Evolutionary conservation across 768 basidiomycete species (phyloP).

Genomic region (Mycena galopus): DNA sequence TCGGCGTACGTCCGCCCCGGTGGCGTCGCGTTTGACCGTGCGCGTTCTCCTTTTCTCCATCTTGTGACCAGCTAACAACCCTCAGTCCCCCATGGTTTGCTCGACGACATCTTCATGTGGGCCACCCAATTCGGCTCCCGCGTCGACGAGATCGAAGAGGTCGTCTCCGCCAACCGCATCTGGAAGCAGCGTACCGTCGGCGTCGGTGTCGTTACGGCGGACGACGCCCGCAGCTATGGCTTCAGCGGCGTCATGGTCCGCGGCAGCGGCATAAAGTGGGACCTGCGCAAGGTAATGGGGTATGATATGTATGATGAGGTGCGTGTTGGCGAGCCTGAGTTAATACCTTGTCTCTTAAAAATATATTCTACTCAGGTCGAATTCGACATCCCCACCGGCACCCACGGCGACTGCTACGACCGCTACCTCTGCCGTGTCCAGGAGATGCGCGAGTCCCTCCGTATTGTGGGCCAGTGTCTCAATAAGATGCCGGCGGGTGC

Average conservation of each 20-base stretch:
- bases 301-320: conserved; percentile 98
- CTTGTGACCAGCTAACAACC: too few species aligned
- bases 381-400: conserved; percentile 96
- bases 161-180: conserved; percentile 96
- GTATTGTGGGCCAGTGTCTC: conserved; percentile 92
- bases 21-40: conserved; percentile 96
- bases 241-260: conserved; percentile 98
- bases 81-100: conserved; percentile 98
- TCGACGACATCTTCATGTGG: conserved; percentile 99
- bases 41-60: too few species aligned
- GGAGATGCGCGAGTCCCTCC: conserved; percentile 95
- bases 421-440: conserved; percentile 98
- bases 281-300: conserved; percentile 89
- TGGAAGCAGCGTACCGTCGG: conserved; percentile 97
- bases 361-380: conserved; percentile 72
- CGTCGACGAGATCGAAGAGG: conserved; percentile 98
- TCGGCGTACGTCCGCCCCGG: conserved; percentile 98
- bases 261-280: conserved; percentile 95
- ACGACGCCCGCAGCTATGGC: conserved; percentile 91
- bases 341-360: neutral
- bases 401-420: conserved; percentile 98
- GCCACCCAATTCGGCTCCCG: conserved; percentile 92
- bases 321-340: too few species aligned
- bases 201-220: conserved; percentile 90
- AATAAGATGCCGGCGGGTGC: conserved; percentile 97